Conservation (phyloP, 2,329 filamentous ascomycete genomes). For the Paramyrothecium roridum region DNA sequence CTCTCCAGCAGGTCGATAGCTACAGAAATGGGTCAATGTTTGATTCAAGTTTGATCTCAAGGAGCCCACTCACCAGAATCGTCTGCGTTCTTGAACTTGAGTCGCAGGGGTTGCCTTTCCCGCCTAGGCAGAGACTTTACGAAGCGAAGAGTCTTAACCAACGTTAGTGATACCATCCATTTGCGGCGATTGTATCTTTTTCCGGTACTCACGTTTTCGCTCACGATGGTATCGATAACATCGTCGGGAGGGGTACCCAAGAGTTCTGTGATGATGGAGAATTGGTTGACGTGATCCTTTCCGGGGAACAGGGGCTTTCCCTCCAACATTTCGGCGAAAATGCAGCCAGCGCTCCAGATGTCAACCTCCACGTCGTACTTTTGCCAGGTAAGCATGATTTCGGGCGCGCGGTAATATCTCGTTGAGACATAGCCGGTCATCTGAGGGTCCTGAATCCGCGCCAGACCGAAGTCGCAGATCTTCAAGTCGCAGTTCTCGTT, state of each 20-base stretch:
- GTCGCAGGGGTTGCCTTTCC: constrained; percentile 77
- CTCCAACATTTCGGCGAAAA: constrained; percentile 99
- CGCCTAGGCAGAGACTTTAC: constrained; percentile 96
- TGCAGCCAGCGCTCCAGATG: constrained; percentile 98
- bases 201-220: constrained; percentile 78
- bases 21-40: constrained; percentile 25
- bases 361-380: constrained; percentile 99
- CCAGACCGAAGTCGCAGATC: constrained; percentile 98
- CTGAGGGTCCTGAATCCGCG: constrained; percentile 96
- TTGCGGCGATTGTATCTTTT: not conserved
- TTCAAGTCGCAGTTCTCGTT: constrained; percentile 99
- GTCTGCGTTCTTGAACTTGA: constrained; percentile 96
- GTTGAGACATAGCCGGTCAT: constrained; percentile 99
- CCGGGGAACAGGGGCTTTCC: constrained; percentile 97
- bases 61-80: constrained; percentile 58
- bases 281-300: constrained; percentile 99
- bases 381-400: constrained; percentile 99
- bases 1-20: constrained; percentile 91
- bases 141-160: constrained; percentile 78
- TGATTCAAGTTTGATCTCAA: not conserved
- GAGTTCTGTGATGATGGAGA: constrained; percentile 98
- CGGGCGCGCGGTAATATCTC: constrained; percentile 95
- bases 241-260: constrained; percentile 95
- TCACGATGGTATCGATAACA: constrained; percentile 97
- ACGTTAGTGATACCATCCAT: constrained; percentile 12